These are phyloP conservation scores for Thelonectria discophora DNA, from an alignment of 2,329 filamentous ascomycete genomes.

Conservation along the genomic window DNA sequence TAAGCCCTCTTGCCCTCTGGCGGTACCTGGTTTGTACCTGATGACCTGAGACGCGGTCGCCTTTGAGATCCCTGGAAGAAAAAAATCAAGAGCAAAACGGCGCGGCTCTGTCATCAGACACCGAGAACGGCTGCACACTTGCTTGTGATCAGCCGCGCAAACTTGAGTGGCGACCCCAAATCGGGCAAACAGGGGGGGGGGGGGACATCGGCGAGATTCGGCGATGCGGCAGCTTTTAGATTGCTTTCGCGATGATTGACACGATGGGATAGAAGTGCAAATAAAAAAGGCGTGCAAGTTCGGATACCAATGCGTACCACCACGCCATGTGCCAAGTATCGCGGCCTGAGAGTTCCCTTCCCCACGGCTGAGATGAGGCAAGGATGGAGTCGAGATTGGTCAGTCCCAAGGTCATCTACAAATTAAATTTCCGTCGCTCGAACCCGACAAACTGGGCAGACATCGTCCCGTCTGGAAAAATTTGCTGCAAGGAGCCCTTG, in stretches of 20 bases:
- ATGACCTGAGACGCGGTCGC: conserved; percentile 14
- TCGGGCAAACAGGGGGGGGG: conserved; percentile 29
- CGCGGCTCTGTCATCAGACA: background rate
- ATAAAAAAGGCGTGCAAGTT: conserved; percentile 3
- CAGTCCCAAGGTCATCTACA: conserved; percentile 18
- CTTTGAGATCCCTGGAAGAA: conserved; percentile 5
- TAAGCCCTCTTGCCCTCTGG: conserved; percentile 1
- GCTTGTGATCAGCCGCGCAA: conserved; percentile 20
- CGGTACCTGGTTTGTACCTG: conserved; percentile 15
- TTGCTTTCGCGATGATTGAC: conserved; percentile 19
- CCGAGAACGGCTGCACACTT: conserved; percentile 3
- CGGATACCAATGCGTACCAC: background rate
- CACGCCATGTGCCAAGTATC: conserved; percentile 17
- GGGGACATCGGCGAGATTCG: conserved; percentile 18
- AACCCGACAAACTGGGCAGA: conserved; percentile 8
- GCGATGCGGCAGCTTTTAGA: conserved; percentile 21
- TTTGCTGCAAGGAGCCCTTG: conserved; percentile 27
- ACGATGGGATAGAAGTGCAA: conserved; percentile 8
- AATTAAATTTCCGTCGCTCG: conserved; percentile 11
- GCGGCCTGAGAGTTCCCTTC: conserved; percentile 5
- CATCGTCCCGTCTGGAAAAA: conserved; percentile 11
- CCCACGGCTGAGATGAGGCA: conserved; percentile 3
- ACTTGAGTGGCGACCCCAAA: conserved; percentile 19
- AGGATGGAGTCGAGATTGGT: conserved; percentile 12
- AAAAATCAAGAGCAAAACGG: too few relatives aligned